These are phyloP conservation scores for Nicotiana noctiflora DNA, from an alignment of 257 asterid genomes.

Conservation along the genomic window DNA sequence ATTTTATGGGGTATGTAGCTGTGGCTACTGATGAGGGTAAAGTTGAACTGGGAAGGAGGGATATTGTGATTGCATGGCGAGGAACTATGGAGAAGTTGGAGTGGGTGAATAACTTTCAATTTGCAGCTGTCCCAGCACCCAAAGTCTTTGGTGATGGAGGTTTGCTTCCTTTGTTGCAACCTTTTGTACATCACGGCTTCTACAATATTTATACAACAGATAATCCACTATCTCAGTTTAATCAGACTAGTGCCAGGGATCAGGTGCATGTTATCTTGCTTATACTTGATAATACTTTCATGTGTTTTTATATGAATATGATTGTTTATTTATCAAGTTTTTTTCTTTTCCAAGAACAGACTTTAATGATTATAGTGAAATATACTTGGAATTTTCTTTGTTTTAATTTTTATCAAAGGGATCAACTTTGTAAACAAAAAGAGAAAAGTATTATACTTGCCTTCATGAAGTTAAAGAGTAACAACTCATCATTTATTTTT, in stretches of 20 bases:
- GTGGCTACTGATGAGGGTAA: too few species aligned
- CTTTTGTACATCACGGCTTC: too few species aligned
- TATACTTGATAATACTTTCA: background rate
- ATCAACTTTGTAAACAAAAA: background rate
- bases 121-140: too few species aligned
- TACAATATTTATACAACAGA: constrained; percentile 60
- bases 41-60: too few species aligned
- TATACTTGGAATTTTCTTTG: background rate
- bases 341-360: background rate
- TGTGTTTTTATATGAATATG: background rate
- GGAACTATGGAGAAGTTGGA: too few species aligned
- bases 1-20: constrained; percentile 84
- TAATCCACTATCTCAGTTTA: constrained; percentile 56
- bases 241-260: constrained; percentile 49
- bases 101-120: too few species aligned
- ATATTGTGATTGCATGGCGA: too few species aligned
- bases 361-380: background rate
- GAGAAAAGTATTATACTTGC: background rate
- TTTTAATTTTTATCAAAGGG: too few species aligned
- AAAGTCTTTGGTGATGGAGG: too few species aligned
- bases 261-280: constrained; percentile 35
- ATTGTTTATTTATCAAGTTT: background rate
- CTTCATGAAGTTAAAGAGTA: background rate
- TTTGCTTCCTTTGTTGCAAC: too few species aligned
- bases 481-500: background rate